These are phyloP conservation scores for Anastatica hierochuntica DNA, from an alignment of 345 rosid genomes.

Conservation along the genomic window DNA sequence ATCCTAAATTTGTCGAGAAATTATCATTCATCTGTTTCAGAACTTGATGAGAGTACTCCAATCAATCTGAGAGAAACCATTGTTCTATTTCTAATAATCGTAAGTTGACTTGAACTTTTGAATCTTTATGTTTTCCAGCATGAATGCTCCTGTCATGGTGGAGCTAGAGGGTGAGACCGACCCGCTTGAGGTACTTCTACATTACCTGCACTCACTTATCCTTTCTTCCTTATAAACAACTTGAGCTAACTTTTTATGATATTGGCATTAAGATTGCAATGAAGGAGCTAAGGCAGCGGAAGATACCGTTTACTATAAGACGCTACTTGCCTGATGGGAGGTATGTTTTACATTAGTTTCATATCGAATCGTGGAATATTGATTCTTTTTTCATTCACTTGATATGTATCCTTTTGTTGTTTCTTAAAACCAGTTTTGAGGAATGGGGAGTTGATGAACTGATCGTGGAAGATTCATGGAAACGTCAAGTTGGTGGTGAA, in stretches of 20 bases:
- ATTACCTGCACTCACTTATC: not conserved
- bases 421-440: slow-evolving; percentile 41
- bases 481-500: slow-evolving; percentile 89
- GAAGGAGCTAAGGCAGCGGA: slow-evolving; percentile 82
- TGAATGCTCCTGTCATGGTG: slow-evolving; percentile 96
- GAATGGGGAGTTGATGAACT: slow-evolving; percentile 89
- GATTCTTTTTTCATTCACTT: no score
- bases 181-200: slow-evolving; percentile 56
- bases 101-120: no score
- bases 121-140: slow-evolving; percentile 28
- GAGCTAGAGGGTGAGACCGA: slow-evolving; percentile 87
- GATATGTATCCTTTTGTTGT: not conserved
- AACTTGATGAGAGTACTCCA: no score
- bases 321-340: slow-evolving; percentile 83
- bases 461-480: slow-evolving; percentile 92
- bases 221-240: not conserved
- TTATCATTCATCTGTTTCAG: no score
- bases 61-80: no score
- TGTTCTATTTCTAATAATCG: no score
- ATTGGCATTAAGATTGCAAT: slow-evolving; percentile 54
- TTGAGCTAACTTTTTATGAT: not conserved
- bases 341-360: slow-evolving; percentile 26
- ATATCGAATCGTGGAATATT: no score
- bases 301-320: slow-evolving; percentile 86
- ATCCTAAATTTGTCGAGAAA: no score